Conservation (phyloP, 1,284 basidiomycete genomes). For the Blastosporella zonata region DNA sequence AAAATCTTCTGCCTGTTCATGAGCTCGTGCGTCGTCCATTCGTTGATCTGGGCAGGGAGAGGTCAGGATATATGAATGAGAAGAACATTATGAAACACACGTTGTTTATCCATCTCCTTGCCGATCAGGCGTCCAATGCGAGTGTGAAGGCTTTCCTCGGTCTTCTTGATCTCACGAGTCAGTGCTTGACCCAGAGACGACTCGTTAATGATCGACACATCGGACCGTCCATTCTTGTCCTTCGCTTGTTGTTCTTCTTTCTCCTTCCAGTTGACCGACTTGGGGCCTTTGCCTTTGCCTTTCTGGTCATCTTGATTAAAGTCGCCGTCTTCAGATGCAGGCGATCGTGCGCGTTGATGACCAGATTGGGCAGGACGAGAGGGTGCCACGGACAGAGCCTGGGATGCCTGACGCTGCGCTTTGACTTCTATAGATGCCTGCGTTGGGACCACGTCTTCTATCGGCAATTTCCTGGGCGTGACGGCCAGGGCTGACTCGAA, state of each 20-base stretch:
- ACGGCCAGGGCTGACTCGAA: conserved; percentile 60
- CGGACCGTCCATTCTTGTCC: conserved; percentile 36
- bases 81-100: conserved; percentile 37
- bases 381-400: neutral
- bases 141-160: conserved; percentile 73
- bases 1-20: conserved; percentile 75
- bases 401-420: conserved; percentile 16
- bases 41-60: conserved; percentile 57
- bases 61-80: neutral
- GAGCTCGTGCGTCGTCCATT: conserved; percentile 71
- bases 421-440: conserved; percentile 18
- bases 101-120: conserved; percentile 85
- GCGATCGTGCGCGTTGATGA: conserved; percentile 54
- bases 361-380: conserved; percentile 25
- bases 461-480: conserved; percentile 60
- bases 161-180: conserved; percentile 72
- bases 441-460: conserved; percentile 36
- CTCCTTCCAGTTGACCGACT: conserved; percentile 64
- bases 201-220: conserved; percentile 46
- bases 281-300: conserved; percentile 50
- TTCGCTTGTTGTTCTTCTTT: conserved; percentile 44
- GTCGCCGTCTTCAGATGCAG: conserved; percentile 71
- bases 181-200: conserved; percentile 52
- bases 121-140: conserved; percentile 71
- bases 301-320: conserved; percentile 56